Evolutionary conservation across 805 yeast genomes (phyloP).

Genomic region (Candida ortonii): DNA sequence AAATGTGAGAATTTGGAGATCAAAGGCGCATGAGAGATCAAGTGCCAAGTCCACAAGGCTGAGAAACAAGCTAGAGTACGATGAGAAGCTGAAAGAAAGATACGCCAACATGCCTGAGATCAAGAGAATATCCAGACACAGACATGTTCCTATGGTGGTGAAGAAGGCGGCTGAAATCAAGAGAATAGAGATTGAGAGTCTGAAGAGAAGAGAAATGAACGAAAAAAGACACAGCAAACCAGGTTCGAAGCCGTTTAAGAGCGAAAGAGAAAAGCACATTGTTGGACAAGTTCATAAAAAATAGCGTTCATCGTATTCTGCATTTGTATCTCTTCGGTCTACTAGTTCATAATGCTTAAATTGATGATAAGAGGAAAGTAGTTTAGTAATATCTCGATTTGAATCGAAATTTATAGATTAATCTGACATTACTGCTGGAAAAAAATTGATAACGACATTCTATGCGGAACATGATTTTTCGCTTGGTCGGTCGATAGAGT

Average conservation of each 20-base stretch:
- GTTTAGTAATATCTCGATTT: too few relatives aligned
- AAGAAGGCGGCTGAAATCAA: slow-evolving; percentile 90
- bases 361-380: not conserved
- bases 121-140: slow-evolving; percentile 81
- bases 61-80: slow-evolving; percentile 83
- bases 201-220: slow-evolving; percentile 80
- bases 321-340: too few relatives aligned
- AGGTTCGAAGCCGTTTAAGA: slow-evolving; percentile 52
- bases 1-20: slow-evolving; percentile 90
- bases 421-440: too few relatives aligned
- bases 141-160: slow-evolving; percentile 84
- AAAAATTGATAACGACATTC: too few relatives aligned
- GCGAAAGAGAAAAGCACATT: slow-evolving; percentile 86
- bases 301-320: too few relatives aligned
- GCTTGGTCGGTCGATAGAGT: too few relatives aligned
- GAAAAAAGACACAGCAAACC: slow-evolving; percentile 74
- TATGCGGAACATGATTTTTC: too few relatives aligned
- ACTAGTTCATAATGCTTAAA: not conserved
- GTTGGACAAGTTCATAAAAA: slow-evolving; percentile 71
- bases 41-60: slow-evolving; percentile 77
- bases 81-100: slow-evolving; percentile 85
- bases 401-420: too few relatives aligned
- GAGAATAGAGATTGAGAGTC: slow-evolving; percentile 63
- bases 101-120: slow-evolving; percentile 97
- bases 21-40: slow-evolving; percentile 80